Base-by-base conservation (phyloP, 805 yeast genomes). In the Yamadazyma insecticola region DNA sequence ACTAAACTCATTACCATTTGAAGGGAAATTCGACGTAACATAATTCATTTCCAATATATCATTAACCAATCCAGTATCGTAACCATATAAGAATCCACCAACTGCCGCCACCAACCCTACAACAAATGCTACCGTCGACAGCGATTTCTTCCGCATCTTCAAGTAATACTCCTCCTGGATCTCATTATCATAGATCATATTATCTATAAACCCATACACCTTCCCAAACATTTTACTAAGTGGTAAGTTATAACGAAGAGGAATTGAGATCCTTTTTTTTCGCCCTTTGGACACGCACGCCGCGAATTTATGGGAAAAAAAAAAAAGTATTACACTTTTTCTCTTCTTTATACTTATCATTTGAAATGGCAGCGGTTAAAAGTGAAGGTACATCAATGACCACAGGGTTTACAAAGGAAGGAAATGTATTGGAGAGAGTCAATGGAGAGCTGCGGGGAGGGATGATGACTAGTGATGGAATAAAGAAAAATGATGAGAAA, bases 61-160 rank as follows among this genome's bases (percentile, higher is more conserved):
- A 51, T 86, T 86, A 30, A 86, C 81, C 28, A 85, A 60, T 1
- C 96, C 96, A 0, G 96, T 87, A 54, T 87, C 96, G 51, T 84
- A 88, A 1, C 96, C 96, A 51, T 81, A 87, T 24, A 87, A 62
- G 51, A 87, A 83, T 0, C 96, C 96, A 16, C 96, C 96, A n/a
- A 84, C 72, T 10, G 95, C 94, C 8, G 92, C 90, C 37, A 86
- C 78, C 14, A 75, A 50, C 36, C 95, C 95, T 4, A 87, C 89
- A 6, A 72, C 60, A 20, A 83, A 54, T 3, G 94, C 86, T 70
- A 80, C 76, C 26, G 67, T 57, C 3, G 78, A 67, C 0, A 86
- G 75, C 13, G 74, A 56, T 41, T 65, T 58, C 48, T 60, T 66
- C 32, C 65, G 63, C 47, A 61, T 50, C 39, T 60, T 59, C 18